Base-by-base conservation (phyloP, 108 stramenopile genomes). In the Cyclostephanos invisitatus region DNA sequence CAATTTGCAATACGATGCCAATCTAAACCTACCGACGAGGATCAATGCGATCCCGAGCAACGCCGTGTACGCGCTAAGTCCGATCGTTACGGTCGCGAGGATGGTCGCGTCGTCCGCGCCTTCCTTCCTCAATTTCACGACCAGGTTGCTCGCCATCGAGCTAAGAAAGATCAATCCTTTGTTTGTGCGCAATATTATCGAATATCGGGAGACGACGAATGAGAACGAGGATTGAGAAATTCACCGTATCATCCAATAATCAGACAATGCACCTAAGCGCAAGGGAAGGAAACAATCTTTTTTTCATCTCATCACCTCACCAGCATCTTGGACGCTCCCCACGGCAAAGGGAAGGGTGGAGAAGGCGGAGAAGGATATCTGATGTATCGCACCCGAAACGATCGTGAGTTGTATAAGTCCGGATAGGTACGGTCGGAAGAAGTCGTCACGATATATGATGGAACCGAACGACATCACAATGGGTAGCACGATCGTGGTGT, bases 321-420 rank as follows among this genome's bases (percentile, higher is more conserved):
- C 79, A 10, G 98, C 98, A 81, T 99, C 98, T 81, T 98, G 98
- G 1, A 98, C 98, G 67, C 91, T 91, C 17, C 98, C 97, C 21
- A 98, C 94, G 7, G 97, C 96, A 75, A 97, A 98, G 20, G 95
- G 93, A 17, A 98, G 74, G 9, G 87, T 80, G 56, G 85, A 87
- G 28, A 94, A 74, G 14, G 89, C 62, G 12, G 89, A 89, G 81
- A 98, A 98, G 35, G 87, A 87, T 5, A 95, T 38, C 85, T 98
- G 98, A 75, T 98, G 98, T 47, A 98, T 84, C 51, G 94, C 86
- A 28, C 90, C 92, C 49, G 87, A 89, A 4, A 93, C 72, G 11
- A 93, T 62, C 5, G 92, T 93, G 15, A 96, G 76, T 70, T 96
- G 90, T 50, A 96, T 86, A 44, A 96, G 51, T 17, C 80, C 78